phyloP scores from a whole-genome alignment of 2,329 filamentous ascomycete genomes.

The Rutstroemia sp. region DNA sequence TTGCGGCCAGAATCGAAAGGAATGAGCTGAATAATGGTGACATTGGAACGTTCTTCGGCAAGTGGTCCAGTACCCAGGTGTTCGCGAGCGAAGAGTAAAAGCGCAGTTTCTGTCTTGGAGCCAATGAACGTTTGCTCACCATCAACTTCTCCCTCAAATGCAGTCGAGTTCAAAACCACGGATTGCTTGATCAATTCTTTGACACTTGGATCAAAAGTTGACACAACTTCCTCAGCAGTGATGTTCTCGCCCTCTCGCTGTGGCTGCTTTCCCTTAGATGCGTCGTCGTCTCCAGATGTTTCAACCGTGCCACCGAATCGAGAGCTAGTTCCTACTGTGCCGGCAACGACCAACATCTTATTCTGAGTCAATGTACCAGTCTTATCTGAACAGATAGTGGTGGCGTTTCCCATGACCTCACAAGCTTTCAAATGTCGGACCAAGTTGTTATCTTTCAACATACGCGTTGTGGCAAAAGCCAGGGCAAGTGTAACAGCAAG shows the following conservation, averaged over 20 bases:
- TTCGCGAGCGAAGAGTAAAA: slow-evolving; percentile 62
- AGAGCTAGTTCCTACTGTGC: slow-evolving; percentile 53
- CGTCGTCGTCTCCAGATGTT: slow-evolving; percentile 19
- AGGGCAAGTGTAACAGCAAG: slow-evolving; percentile 62
- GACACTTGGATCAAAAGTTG: slow-evolving; percentile 21
- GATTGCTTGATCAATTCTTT: slow-evolving; percentile 49
- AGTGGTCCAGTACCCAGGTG: slow-evolving; percentile 57
- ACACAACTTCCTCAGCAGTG: slow-evolving; percentile 26
- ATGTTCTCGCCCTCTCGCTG: slow-evolving; percentile 22
- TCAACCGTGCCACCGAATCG: slow-evolving; percentile 40
- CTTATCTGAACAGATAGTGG: slow-evolving; percentile 74
- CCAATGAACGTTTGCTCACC: slow-evolving; percentile 57
- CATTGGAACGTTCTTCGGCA: slow-evolving; percentile 54
- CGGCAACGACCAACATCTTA: slow-evolving; percentile 70
- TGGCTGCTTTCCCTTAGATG: slow-evolving; percentile 19
- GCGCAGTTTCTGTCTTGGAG: slow-evolving; percentile 70
- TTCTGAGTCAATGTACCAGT: slow-evolving; percentile 70
- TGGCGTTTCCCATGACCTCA: slow-evolving; percentile 66
- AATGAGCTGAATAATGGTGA: slow-evolving; percentile 47
- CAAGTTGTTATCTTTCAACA: slow-evolving; percentile 63
- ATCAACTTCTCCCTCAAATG: slow-evolving; percentile 58
- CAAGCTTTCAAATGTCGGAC: slow-evolving; percentile 61
- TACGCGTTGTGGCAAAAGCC: slow-evolving; percentile 59
- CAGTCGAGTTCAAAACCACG: slow-evolving; percentile 61
- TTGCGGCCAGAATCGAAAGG: slow-evolving; percentile 41